Evolutionary conservation across 1,284 basidiomycete genomes (phyloP).

Genomic region (Ustilago cynodontis): DNA sequence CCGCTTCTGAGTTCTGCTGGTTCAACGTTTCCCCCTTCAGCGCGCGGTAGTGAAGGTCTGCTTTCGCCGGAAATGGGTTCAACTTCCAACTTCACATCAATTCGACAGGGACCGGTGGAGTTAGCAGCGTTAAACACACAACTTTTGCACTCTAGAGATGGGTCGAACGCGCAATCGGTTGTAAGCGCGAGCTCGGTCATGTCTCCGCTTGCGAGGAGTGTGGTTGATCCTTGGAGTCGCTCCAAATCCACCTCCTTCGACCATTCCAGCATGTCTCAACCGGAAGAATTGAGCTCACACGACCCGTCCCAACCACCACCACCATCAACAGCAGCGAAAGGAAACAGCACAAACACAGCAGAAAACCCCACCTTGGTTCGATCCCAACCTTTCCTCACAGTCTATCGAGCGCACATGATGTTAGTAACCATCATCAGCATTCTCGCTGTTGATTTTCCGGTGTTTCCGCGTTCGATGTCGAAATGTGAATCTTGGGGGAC

Average conservation of each 20-base stretch:
- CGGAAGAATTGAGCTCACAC: not conserved
- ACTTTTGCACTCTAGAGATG: conserved; percentile 29
- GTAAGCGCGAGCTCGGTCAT: conserved; percentile 38
- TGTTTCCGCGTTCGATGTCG: conserved; percentile 87
- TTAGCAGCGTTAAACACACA: conserved; percentile 7
- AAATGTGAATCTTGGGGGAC: conserved; percentile 97
- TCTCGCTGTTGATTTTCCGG: conserved; percentile 90
- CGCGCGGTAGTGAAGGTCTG: conserved; percentile 9
- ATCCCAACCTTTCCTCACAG: conserved; percentile 77
- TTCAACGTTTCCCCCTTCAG: conserved; percentile 4
- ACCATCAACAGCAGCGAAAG: not conserved
- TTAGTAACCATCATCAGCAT: conserved; percentile 90
- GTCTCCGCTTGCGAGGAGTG: conserved; percentile 42
- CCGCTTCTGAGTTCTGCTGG: conserved; percentile 11
- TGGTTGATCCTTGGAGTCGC: conserved; percentile 32
- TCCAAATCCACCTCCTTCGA: conserved; percentile 10
- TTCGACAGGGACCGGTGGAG: conserved; percentile 9
- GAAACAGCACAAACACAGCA: not conserved
- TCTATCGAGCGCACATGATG: conserved; percentile 95
- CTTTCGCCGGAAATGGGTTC: conserved; percentile 26
- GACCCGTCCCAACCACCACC: not conserved
- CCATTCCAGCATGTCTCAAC: not conserved
- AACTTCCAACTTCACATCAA: conserved; percentile 18
- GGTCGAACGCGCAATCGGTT: conserved; percentile 32
- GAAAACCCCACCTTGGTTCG: conserved; percentile 16